Base-by-base conservation (phyloP, 1,139 yeast genomes). In the Spathaspora jeffriesii region DNA sequence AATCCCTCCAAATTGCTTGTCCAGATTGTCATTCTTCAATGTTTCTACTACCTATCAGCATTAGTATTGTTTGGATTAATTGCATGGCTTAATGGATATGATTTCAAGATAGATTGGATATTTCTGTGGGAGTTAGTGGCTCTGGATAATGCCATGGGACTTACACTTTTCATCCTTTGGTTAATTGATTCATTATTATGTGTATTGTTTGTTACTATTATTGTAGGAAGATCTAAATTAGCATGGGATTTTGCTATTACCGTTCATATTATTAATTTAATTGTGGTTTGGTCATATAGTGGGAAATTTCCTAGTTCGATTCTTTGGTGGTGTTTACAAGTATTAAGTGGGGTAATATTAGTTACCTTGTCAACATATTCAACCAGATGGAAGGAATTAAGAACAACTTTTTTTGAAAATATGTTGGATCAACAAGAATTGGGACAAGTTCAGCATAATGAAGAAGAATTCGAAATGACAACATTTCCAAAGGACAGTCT, bases 211-310 rank as follows among this genome's bases (percentile, higher is more conserved):
- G 84, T 93, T 60, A 89, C 96, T 1, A 69, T 91, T 4, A 84
- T 92, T 20, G 96, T 93, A 15, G 97, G 98, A 0, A 73, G 98
- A 50, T 87, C 96, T 38, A 93, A 92, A 64, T 71, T 93, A 49
- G 98, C 97, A 0, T 87, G 97, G 88, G 99, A 93, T 65, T 93
- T 92, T 70, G 97, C 96, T 11, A 62, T 93, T 30, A 92, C 99
- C 0, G 75, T 93, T 14, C 97, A 93, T 64, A 83, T 88, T 15
- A 79, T 93, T 46, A 87, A 92, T 65, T 67, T 92, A 36, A 47
- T 84, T 3, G 83, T 89, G 6, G 89, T 84, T 0, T 84, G 91
- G 84, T 52, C 79, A 1, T 84, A 81, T 53, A 74, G 87, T 5
- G 80, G 84, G 1, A 71, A 75, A 38, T 79, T 92, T 53, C 98